These are phyloP conservation scores for Populus euphratica DNA, from an alignment of 345 rosid species.

Conservation along the genomic window DNA sequence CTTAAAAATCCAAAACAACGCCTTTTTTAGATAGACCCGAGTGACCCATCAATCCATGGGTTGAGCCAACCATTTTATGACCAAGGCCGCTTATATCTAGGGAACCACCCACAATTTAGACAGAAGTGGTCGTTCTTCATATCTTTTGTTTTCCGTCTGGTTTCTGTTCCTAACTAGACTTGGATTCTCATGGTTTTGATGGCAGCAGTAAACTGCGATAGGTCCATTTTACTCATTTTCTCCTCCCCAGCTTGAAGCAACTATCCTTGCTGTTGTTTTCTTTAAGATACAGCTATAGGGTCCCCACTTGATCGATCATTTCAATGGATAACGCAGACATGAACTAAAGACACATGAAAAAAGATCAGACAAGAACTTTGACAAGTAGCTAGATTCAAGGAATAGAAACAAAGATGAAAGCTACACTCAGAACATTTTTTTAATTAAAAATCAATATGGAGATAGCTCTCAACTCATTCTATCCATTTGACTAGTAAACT, in stretches of 20 bases:
- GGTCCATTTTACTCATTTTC: neutral
- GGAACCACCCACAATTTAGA: neutral
- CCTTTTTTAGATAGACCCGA: no score
- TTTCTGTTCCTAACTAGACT: neutral
- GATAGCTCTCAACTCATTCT: neutral
- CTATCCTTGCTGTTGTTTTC: no score
- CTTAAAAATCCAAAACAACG: no score
- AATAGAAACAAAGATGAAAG: neutral
- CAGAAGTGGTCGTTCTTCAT: neutral
- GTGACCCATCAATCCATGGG: no score
- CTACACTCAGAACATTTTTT: neutral
- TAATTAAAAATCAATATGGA: neutral
- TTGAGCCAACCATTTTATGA: no score
- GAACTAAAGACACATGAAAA: neutral
- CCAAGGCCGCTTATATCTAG: neutral
- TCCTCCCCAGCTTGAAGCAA: neutral
- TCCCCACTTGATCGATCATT: no score
- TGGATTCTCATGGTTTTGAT: neutral
- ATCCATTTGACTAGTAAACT: slow-evolving; percentile 5
- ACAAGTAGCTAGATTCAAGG: neutral
- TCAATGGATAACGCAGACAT: neutral
- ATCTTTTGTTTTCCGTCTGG: neutral
- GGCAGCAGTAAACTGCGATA: neutral
- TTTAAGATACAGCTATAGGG: no score
- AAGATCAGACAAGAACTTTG: neutral